A percentile compares a stretch with the other conserved stretches of the same genome.
Evolutionary conservation across 768 basidiomycete genomes (phyloP).

Genomic region (Austroboletus festivus): DNA sequence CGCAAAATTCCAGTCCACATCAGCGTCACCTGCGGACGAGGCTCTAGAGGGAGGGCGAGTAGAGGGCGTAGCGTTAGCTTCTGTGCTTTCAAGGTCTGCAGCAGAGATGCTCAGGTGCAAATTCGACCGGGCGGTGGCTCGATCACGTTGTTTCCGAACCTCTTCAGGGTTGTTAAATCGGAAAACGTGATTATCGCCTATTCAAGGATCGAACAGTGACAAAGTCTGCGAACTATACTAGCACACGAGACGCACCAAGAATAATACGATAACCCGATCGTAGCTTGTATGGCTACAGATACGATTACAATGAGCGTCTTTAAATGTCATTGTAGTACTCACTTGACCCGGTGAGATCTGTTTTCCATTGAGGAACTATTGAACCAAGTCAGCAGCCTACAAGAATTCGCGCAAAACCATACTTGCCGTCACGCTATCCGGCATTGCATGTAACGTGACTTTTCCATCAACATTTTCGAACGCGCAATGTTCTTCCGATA

Average conservation of each 20-base stretch:
- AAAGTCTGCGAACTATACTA: background rate
- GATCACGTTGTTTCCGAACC: conserved; percentile 86
- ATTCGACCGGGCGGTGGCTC: conserved; percentile 69
- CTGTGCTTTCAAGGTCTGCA: conserved; percentile 56
- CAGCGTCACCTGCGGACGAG: conserved; percentile 60
- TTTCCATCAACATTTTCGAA: conserved; percentile 85
- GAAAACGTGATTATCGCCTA: conserved; percentile 96
- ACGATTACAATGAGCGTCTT: conserved; percentile 10
- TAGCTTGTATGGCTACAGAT: conserved; percentile 67
- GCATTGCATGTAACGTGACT: conserved; percentile 76
- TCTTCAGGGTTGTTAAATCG: conserved; percentile 95
- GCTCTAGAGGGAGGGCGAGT: conserved; percentile 77
- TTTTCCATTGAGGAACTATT: conserved; percentile 90
- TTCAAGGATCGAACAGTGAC: conserved; percentile 6
- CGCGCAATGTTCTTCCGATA: conserved; percentile 88
- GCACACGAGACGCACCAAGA: conserved; percentile 54
- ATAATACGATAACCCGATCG: conserved; percentile 96
- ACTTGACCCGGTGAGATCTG: conserved; percentile 77
- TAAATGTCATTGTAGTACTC: conserved; percentile 21
- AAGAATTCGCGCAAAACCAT: background rate
- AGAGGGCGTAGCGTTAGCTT: conserved; percentile 40
- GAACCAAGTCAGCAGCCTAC: conserved; percentile 12
- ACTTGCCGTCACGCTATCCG: conserved; percentile 80
- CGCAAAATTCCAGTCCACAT: conserved; percentile 97
- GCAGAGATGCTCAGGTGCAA: conserved; percentile 64